Percentiles rank a stretch among this genome's conserved stretches.
Conservation (phyloP, 2,329 filamentous ascomycete species). For the Cladophialophora bantiana region DNA sequence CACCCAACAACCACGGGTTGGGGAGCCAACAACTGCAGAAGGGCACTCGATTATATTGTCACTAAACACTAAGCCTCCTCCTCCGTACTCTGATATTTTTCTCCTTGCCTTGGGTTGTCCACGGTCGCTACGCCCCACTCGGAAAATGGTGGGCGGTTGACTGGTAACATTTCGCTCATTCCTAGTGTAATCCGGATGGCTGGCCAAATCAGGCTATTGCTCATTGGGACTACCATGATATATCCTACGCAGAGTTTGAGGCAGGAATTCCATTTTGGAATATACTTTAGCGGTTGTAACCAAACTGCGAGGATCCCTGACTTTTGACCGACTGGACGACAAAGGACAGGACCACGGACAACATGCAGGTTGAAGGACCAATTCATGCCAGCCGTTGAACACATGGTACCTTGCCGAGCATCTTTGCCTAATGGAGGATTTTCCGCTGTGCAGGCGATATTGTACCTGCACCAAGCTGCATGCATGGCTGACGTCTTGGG, state of each 20-base stretch:
- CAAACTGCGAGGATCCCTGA: background rate
- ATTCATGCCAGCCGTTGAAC: conserved; percentile 2
- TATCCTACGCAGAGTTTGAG: conserved; percentile 13
- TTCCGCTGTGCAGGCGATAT: conserved; percentile 9
- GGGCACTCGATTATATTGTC: background rate
- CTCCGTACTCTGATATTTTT: background rate
- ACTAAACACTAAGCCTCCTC: background rate
- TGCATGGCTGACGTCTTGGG: conserved; percentile 29
- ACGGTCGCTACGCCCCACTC: background rate
- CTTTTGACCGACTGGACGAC: background rate
- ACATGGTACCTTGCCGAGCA: conserved; percentile 13
- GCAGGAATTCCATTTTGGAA: background rate
- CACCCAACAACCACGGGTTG: conserved; percentile 23
- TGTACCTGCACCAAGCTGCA: background rate
- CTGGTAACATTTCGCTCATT: background rate
- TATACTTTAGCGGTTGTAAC: conserved; percentile 7
- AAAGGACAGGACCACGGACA: background rate
- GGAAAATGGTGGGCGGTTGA: background rate
- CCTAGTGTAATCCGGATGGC: conserved; percentile 12
- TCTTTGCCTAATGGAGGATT: conserved; percentile 14
- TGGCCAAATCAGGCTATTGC: conserved; percentile 5
- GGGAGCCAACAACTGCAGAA: background rate
- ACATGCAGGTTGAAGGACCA: background rate
- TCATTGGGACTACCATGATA: conserved; percentile 9
- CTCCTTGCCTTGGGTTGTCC: background rate